A percentile compares a stretch with the other conserved stretches of the same genome.
Evolutionary conservation across 2,329 filamentous ascomycete genomes (phyloP).

Genomic region (Monosporascus cannonballus): DNA sequence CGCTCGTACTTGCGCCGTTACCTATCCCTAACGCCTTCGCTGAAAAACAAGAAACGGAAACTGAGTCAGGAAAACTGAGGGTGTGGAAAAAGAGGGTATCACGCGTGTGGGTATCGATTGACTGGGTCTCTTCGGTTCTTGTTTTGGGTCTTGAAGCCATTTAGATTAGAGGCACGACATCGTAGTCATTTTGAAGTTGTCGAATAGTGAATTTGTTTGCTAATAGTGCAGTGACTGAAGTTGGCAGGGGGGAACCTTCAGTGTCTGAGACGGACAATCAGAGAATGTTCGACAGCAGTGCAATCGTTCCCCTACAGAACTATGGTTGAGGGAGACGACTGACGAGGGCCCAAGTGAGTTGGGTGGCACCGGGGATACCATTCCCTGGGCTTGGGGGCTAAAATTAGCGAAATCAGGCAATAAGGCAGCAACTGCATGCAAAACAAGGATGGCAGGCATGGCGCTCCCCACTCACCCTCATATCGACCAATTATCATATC

Average conservation of each 20-base stretch:
- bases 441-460: background rate
- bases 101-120: slow-evolving; percentile 17
- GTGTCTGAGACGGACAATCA: background rate
- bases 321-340: background rate
- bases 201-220: too few relatives aligned
- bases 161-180: slow-evolving; percentile 16
- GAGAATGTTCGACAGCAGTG: too few relatives aligned
- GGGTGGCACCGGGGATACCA: background rate
- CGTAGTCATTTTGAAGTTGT: slow-evolving; percentile 17
- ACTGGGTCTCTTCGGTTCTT: slow-evolving; percentile 14
- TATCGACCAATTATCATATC: background rate
- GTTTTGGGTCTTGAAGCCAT: slow-evolving; percentile 18
- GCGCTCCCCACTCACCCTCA: background rate
- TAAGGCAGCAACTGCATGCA: background rate
- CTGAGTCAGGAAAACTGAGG: slow-evolving; percentile 1
- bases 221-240: too few relatives aligned
- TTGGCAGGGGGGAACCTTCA: background rate
- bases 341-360: background rate
- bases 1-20: background rate
- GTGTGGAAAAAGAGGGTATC: slow-evolving; percentile 10
- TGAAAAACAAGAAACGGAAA: background rate
- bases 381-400: background rate
- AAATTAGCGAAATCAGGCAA: background rate
- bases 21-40: background rate
- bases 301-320: background rate